Percentiles rank a stretch among this genome's conserved stretches.
Conservation (phyloP, 257 asterid genomes). For the Mentha longifolia region DNA sequence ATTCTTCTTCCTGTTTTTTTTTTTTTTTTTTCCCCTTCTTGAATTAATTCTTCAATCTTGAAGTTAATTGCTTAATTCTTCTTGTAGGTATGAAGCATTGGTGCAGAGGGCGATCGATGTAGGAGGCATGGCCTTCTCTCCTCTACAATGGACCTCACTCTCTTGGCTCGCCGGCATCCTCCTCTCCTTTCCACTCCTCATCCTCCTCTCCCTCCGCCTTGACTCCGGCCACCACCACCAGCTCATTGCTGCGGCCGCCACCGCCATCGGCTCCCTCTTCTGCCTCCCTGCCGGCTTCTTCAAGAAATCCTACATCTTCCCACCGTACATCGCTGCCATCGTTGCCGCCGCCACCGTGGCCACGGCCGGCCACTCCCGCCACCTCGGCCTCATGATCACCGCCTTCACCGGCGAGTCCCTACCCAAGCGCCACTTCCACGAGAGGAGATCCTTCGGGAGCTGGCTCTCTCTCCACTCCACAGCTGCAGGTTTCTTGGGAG, state of each 20-base stretch:
- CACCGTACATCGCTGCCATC: conserved; percentile 68
- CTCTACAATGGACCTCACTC: conserved; percentile 77
- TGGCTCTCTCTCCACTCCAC: conserved; percentile 82
- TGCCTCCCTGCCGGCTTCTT: conserved; percentile 90
- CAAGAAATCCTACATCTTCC: conserved; percentile 72
- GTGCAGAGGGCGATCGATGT: conserved; percentile 51
- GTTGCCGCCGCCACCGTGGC: conserved; percentile 71
- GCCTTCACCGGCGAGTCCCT: conserved; percentile 64
- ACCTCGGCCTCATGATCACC: conserved; percentile 77
- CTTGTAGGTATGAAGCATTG: conserved; percentile 62
- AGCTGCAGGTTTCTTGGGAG: conserved; percentile 76
- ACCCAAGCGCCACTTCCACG: conserved; percentile 45
- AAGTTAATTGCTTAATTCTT: neutral
- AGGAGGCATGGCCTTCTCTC: conserved; percentile 50
- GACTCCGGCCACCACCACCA: conserved; percentile 68
- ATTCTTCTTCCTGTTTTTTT: too few species aligned
- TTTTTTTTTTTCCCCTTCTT: too few species aligned
- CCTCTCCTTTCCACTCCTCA: conserved; percentile 71
- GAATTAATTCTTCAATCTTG: too few species aligned
- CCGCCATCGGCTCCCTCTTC: conserved; percentile 77
- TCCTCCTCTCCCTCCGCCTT: conserved; percentile 55
- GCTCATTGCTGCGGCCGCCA: conserved; percentile 69
- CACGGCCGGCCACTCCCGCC: conserved; percentile 74
- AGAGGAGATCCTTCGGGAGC: conserved; percentile 60
- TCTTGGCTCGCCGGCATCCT: conserved; percentile 80